phyloP scores from a whole-genome alignment of 2,329 filamentous ascomycete species.

The Verticillium nubilum region DNA sequence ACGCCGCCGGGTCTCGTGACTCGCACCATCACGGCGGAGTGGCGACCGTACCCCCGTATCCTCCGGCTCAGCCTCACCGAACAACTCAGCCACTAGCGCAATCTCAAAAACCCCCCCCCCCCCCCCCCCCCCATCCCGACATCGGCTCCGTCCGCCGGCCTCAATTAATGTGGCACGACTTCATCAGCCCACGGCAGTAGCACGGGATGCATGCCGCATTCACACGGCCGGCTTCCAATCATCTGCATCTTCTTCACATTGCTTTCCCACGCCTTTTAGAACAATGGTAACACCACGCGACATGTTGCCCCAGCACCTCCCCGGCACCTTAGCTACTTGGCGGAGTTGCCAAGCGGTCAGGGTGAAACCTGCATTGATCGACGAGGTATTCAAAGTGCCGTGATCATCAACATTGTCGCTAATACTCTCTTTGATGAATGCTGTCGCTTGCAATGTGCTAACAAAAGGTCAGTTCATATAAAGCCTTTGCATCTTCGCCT shows the following conservation, averaged over 20 bases:
- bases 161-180: background rate
- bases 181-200: background rate
- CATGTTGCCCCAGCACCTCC: background rate
- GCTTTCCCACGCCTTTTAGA: background rate
- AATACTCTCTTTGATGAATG: background rate
- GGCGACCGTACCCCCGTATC: background rate
- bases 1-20: background rate
- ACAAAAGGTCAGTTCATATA: background rate
- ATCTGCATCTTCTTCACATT: background rate
- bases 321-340: background rate
- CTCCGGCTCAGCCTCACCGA: background rate
- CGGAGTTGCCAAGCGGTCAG: background rate
- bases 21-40: background rate
- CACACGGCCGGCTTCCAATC: background rate
- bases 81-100: background rate
- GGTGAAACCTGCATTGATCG: background rate
- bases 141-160: background rate
- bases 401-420: background rate
- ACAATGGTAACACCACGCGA: background rate
- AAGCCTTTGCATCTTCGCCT: too few relatives aligned
- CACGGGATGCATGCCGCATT: background rate
- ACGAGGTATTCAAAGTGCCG: background rate
- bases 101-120: too few relatives aligned
- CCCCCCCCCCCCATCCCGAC: too few relatives aligned
- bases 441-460: background rate